Conservation (phyloP, 441 rosid genomes). For the Euphorbia corollata region DNA sequence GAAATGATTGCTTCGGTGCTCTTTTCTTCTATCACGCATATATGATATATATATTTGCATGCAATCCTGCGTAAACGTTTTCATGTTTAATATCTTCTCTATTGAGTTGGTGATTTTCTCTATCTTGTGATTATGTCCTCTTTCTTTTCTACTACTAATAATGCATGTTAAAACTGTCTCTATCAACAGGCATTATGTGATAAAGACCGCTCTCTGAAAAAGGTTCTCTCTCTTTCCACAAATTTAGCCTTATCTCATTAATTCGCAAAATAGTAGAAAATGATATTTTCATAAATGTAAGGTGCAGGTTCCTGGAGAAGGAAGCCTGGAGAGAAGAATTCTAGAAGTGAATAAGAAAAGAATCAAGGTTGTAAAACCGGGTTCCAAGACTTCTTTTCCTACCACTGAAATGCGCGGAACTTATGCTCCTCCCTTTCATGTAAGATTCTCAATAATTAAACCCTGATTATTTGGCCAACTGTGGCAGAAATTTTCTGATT, state of each 20-base stretch:
- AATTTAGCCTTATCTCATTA: slow-evolving; percentile 1
- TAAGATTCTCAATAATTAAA: slow-evolving; percentile 31
- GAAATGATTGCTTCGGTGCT: not conserved
- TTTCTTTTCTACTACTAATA: slow-evolving; percentile 2
- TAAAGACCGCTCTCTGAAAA: slow-evolving; percentile 71
- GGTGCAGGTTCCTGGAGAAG: slow-evolving; percentile 66
- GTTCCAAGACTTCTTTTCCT: slow-evolving; percentile 84
- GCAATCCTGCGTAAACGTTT: not conserved
- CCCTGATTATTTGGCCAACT: slow-evolving; percentile 1
- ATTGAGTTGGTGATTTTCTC: not conserved
- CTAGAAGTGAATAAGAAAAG: slow-evolving; percentile 83
- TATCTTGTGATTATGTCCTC: not conserved
- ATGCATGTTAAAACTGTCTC: slow-evolving; percentile 6
- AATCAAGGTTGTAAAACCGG: slow-evolving; percentile 87
- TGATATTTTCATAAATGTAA: slow-evolving; percentile 13
- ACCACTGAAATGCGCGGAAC: slow-evolving; percentile 88
- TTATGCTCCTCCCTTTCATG: slow-evolving; percentile 92
- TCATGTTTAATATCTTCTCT: not conserved
- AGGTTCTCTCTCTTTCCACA: slow-evolving; percentile 38
- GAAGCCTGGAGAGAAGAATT: slow-evolving; percentile 82
- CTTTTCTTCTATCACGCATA: no score
- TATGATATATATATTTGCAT: not conserved
- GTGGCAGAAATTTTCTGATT: not conserved
- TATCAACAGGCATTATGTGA: slow-evolving; percentile 66
- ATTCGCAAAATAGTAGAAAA: slow-evolving; percentile 10